Percentiles rank a stretch among this genome's conserved stretches.
phyloP scores from a whole-genome alignment of 345 rosid genomes.

The Salix caprea region DNA sequence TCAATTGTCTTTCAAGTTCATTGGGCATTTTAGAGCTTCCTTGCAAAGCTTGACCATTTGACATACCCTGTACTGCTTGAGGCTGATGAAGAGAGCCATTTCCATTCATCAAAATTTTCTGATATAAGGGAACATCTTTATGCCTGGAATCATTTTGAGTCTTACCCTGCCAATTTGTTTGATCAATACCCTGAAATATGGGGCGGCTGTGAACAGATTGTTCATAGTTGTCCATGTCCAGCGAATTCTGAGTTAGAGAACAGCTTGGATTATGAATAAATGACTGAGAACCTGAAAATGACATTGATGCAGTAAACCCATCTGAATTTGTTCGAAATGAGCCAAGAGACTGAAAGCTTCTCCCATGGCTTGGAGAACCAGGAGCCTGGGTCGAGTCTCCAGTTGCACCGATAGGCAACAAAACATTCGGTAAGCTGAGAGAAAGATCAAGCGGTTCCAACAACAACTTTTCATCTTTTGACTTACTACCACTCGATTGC shows the following conservation, averaged over 20 bases:
- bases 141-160: slow-evolving; percentile 66
- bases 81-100: slow-evolving; percentile 53
- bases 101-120: slow-evolving; percentile 60
- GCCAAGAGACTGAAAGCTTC: slow-evolving; percentile 72
- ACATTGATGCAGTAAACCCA: slow-evolving; percentile 85
- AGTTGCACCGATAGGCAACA: slow-evolving; percentile 67
- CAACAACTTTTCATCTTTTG: slow-evolving; percentile 53
- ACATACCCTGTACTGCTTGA: slow-evolving; percentile 41
- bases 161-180: slow-evolving; percentile 53
- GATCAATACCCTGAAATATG: slow-evolving; percentile 74
- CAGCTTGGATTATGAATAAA: slow-evolving; percentile 95
- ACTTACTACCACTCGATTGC: slow-evolving; percentile 40
- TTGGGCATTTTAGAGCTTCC: slow-evolving; percentile 51
- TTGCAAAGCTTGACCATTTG: slow-evolving; percentile 44
- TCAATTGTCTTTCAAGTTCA: slow-evolving; percentile 67
- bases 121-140: slow-evolving; percentile 62
- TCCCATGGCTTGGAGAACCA: slow-evolving; percentile 73
- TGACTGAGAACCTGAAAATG: slow-evolving; percentile 91
- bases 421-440: slow-evolving; percentile 84
- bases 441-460: slow-evolving; percentile 89
- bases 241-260: slow-evolving; percentile 77
- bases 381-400: slow-evolving; percentile 42
- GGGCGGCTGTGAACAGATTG: slow-evolving; percentile 98
- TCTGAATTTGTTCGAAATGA: slow-evolving; percentile 75
- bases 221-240: slow-evolving; percentile 63